Conservation (phyloP, 2,329 filamentous ascomycete species). For the Calonectria pseudoturangicola region DNA sequence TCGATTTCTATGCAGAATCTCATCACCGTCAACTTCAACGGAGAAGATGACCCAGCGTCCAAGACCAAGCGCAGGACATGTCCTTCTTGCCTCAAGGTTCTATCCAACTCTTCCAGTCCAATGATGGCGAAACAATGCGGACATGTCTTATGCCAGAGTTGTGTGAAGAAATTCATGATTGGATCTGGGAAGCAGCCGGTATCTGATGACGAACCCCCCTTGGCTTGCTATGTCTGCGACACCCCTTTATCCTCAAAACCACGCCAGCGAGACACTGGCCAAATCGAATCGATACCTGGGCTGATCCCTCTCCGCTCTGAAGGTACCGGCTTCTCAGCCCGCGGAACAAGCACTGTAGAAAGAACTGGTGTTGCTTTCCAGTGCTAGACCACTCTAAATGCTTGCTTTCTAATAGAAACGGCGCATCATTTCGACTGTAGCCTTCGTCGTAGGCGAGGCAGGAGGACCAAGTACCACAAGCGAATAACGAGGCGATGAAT, state of each 20-base stretch:
- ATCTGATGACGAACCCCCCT: constrained; percentile 67
- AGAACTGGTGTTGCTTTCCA: constrained; percentile 88
- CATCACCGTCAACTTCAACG: constrained; percentile 84
- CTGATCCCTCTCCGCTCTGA: constrained; percentile 88
- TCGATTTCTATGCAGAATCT: constrained; percentile 86
- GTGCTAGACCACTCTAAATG: constrained; percentile 71
- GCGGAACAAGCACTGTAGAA: constrained; percentile 88
- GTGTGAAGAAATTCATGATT: constrained; percentile 88
- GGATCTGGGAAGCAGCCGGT: constrained; percentile 66
- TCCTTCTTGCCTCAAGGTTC: constrained; percentile 88
- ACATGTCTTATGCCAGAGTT: constrained; percentile 91
- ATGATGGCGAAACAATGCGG: constrained; percentile 91
- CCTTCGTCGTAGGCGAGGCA: constrained; percentile 53
- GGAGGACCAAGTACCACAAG: constrained; percentile 76
- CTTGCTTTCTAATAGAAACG: constrained; percentile 1
- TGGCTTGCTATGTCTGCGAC: constrained; percentile 89
- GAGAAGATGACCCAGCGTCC: constrained; percentile 74
- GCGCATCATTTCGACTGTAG: constrained; percentile 43
- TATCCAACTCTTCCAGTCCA: constrained; percentile 89
- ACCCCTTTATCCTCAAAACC: constrained; percentile 77
- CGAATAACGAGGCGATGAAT: constrained; percentile 84
- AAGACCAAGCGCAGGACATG: constrained; percentile 74
- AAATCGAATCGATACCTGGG: constrained; percentile 79
- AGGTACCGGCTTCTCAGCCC: constrained; percentile 93
- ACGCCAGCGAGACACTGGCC: constrained; percentile 63